Base-by-base conservation (phyloP, 805 yeast genomes). In the Blastobotrys attinorum region DNA sequence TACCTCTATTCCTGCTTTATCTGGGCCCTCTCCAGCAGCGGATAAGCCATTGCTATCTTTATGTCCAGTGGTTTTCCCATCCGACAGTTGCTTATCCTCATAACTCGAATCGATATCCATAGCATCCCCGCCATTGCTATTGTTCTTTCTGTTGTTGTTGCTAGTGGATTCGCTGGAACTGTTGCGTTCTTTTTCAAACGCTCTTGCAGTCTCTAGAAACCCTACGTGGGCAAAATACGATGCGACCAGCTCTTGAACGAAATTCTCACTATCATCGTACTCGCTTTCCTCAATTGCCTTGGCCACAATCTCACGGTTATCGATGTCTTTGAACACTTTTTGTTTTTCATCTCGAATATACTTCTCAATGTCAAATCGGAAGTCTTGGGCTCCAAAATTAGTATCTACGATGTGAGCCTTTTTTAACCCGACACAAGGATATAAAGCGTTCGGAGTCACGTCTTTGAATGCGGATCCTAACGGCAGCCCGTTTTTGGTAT, bases 401-500 rank as follows among this genome's bases (percentile, higher is more conserved):
- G 81, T 70, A 8, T 56, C 56, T 3, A 79, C 62, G 1, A 61
- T 47, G 43, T 63, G 67, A 51, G 73, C 72, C 18, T 65, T 60
- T 7, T 64, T 60, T 50, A 75, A 57, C n/a, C 75, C 74, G 20
- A 75, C 60, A 21, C 62, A 57, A 0, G 87, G 86, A 5, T 69
- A 64, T n/a, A 76, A 49, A 4, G 63, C 57, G 22, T 60, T 55
- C 16, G 13, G 22, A 4, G 23, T 7, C 13, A 75, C 53, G 46
- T 75, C 71, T 4, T 62, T 61, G 49, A 77, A 78, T 2, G 81
- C 81, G 31, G 69, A 65, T 0, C 81, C 83, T 36, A 77, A 57
- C 32, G 61, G 65, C 2, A 83, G 70, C 1, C 96, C 97, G 62
- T 89, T 88, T 58, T 83, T 81, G 0, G 96, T 88, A 50, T 77